Conservation (phyloP, 257 asterid species). For the Solanum pinnatisectum region DNA sequence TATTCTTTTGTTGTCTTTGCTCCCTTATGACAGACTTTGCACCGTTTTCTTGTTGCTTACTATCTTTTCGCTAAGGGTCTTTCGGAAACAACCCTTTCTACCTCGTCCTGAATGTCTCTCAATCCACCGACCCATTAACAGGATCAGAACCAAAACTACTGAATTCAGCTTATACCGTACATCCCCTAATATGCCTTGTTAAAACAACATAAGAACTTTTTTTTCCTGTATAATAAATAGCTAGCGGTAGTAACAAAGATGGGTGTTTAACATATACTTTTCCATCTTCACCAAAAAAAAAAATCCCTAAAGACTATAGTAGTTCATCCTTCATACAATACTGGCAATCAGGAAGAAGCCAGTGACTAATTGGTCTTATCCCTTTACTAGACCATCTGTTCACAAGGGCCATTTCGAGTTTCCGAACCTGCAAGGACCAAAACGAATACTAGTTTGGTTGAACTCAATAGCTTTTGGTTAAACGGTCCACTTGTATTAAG, state of each 20-base stretch:
- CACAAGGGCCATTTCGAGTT: conserved; percentile 57
- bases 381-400: conserved; percentile 51
- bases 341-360: conserved; percentile 37
- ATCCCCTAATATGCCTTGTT: not conserved
- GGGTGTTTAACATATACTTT: not conserved
- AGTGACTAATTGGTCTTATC: conserved; percentile 40
- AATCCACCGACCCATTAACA: not conserved
- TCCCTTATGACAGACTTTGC: no score
- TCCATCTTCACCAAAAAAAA: not conserved
- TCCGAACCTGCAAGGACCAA: conserved; percentile 54
- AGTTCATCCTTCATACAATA: conserved; percentile 53
- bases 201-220: not conserved
- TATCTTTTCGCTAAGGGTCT: no score
- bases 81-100: no score
- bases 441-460: not conserved
- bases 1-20: no score
- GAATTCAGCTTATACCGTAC: not conserved
- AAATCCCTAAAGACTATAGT: not conserved
- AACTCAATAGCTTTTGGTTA: not conserved
- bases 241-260: not conserved
- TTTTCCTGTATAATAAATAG: not conserved
- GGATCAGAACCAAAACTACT: not conserved
- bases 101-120: not conserved
- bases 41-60: no score
- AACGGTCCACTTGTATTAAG: not conserved